Evolutionary conservation across 495 filamentous ascomycete genomes (phyloP).

Genomic region (Xylaria sp.): DNA sequence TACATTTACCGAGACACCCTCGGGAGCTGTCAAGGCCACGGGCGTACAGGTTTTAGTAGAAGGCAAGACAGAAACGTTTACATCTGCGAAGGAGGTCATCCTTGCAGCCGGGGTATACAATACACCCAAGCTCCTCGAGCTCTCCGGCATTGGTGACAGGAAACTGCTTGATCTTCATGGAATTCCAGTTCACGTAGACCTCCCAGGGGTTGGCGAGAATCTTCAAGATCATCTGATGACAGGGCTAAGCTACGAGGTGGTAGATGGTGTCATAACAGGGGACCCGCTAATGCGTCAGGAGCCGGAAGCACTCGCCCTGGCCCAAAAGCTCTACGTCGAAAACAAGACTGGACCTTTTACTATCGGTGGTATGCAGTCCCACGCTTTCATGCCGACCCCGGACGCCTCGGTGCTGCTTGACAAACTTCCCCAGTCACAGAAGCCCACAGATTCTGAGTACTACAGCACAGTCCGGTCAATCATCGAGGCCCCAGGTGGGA

Average conservation of each 20-base stretch:
- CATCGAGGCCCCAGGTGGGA: slow-evolving; percentile 20
- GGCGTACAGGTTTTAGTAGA: slow-evolving; percentile 43
- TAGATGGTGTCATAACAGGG: slow-evolving; percentile 26
- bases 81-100: slow-evolving; percentile 52
- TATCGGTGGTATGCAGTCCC: slow-evolving; percentile 30
- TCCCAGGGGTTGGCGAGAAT: slow-evolving; percentile 47
- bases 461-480: slow-evolving; percentile 28
- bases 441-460: slow-evolving; percentile 19
- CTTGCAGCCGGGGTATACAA: slow-evolving; percentile 54
- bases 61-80: slow-evolving; percentile 30
- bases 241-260: slow-evolving; percentile 38
- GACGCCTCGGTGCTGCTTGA: slow-evolving; percentile 24
- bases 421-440: slow-evolving; percentile 9
- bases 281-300: slow-evolving; percentile 31
- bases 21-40: slow-evolving; percentile 39
- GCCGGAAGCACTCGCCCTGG: slow-evolving; percentile 26
- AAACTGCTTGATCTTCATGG: slow-evolving; percentile 36
- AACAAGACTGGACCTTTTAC: slow-evolving; percentile 32
- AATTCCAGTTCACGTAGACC: slow-evolving; percentile 35
- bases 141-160: slow-evolving; percentile 52
- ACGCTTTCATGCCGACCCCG: slow-evolving; percentile 29
- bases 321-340: slow-evolving; percentile 26
- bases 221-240: slow-evolving; percentile 49
- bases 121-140: slow-evolving; percentile 57
- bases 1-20: slow-evolving; percentile 45